Conservation (phyloP, 345 rosid species). For the Arabis hirsuta region DNA sequence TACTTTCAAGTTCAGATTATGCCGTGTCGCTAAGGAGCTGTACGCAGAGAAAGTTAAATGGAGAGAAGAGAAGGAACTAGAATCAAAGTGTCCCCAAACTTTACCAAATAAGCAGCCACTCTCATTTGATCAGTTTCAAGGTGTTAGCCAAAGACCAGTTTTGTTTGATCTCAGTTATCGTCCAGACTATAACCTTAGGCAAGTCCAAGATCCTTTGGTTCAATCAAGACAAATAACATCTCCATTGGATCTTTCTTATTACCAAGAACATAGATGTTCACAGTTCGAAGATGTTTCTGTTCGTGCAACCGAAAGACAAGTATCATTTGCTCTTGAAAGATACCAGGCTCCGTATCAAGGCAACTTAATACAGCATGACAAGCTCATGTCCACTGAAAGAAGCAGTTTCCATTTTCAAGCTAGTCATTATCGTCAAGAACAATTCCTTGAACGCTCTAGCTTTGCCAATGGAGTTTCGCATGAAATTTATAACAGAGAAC, state of each 20-base stretch:
- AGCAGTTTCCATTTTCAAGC: not conserved
- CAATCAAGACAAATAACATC: constrained; percentile 26
- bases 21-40: constrained; percentile 28
- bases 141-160: constrained; percentile 12
- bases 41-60: constrained; percentile 33
- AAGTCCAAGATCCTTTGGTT: constrained; percentile 17
- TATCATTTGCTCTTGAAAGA: constrained; percentile 7
- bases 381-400: constrained; percentile 10
- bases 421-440: constrained; percentile 10
- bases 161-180: constrained; percentile 5
- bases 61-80: constrained; percentile 23
- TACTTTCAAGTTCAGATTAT: constrained; percentile 55
- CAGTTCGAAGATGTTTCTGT: constrained; percentile 11
- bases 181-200: constrained; percentile 1
- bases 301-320: constrained; percentile 7
- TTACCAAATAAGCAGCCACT: not conserved
- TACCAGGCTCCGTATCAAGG: constrained; percentile 5
- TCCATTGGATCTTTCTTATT: not conserved
- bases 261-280: constrained; percentile 5
- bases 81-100: constrained; percentile 12
- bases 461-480: not conserved
- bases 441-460: not conserved
- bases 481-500: not conserved
- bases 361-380: not conserved
- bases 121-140: constrained; percentile 4